Conservation (phyloP, 352 stramenopile species). For the Phytopythium chamaehyphon region DNA sequence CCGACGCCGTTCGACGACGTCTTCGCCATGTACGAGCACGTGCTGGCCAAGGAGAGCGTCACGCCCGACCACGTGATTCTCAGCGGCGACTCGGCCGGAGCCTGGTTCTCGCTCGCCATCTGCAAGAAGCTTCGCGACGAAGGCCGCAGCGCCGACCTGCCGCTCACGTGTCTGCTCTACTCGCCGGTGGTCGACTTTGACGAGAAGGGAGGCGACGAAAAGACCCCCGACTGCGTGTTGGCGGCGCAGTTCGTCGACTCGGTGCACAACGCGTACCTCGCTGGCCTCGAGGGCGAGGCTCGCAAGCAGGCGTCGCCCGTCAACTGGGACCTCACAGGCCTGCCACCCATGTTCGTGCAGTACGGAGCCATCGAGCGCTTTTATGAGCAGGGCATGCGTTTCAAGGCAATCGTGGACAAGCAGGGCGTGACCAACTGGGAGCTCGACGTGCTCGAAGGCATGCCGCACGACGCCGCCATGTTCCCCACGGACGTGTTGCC, state of each 20-base stretch:
- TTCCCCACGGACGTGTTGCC: conserved; percentile 22
- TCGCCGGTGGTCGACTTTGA: conserved; percentile 12
- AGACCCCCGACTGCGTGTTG: conserved; percentile 19
- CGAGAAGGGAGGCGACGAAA: conserved; percentile 16
- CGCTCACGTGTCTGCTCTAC: conserved; percentile 17
- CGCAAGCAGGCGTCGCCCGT: conserved; percentile 21
- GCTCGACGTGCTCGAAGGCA: conserved; percentile 28
- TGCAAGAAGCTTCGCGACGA: conserved; percentile 22
- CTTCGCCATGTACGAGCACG: conserved; percentile 34
- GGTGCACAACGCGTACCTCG: conserved; percentile 14
- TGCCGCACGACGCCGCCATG: conserved; percentile 16
- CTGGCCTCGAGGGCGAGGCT: conserved; percentile 8
- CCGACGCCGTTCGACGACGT: conserved; percentile 35
- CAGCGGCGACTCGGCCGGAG: conserved; percentile 44
- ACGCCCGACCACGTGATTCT: conserved; percentile 25
- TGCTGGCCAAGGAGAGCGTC: conserved; percentile 21
- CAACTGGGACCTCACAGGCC: conserved; percentile 23
- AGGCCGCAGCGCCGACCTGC: conserved; percentile 11
- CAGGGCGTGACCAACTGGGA: conserved; percentile 30
- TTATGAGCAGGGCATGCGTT: conserved; percentile 21
- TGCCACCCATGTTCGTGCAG: conserved; percentile 33
- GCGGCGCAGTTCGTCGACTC: conserved; percentile 17
- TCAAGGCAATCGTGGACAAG: conserved; percentile 12
- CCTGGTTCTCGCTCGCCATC: conserved; percentile 27
- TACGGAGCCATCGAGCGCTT: conserved; percentile 22